Percentiles rank a stretch among this genome's conserved stretches.
Conservation (phyloP, 257 asterid species). For the Solanum piurae region DNA sequence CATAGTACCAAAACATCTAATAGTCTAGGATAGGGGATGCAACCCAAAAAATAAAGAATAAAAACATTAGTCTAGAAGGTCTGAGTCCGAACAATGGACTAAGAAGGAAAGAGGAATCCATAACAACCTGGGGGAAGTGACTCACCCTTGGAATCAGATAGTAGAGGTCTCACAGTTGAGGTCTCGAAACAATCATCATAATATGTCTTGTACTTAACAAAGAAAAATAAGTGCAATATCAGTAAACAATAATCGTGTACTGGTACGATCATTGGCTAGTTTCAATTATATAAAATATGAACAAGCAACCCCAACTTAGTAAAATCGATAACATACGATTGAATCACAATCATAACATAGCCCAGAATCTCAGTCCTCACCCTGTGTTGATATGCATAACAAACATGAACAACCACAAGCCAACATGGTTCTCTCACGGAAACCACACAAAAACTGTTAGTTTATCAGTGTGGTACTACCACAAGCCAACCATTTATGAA, state of each 20-base stretch:
- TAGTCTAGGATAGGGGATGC: neutral
- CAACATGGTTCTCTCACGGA: neutral
- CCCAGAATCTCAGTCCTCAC: neutral
- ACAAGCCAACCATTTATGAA: neutral
- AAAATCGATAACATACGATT: too few relatives aligned
- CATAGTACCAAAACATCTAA: neutral
- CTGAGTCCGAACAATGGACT: too few relatives aligned
- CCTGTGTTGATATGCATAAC: neutral
- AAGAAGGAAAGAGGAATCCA: too few relatives aligned
- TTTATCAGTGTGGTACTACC: neutral
- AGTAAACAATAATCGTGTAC: neutral
- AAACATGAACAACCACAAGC: neutral
- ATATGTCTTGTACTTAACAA: too few relatives aligned
- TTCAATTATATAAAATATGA: neutral
- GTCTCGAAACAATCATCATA: too few relatives aligned
- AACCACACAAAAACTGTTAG: neutral
- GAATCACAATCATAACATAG: neutral
- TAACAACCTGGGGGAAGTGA: too few relatives aligned
- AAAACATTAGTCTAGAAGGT: too few relatives aligned
- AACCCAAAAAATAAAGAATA: too few relatives aligned
- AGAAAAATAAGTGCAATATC: too few relatives aligned
- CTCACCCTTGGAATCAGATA: too few relatives aligned
- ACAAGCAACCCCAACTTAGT: neutral
- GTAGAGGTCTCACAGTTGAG: too few relatives aligned
- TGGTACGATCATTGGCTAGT: neutral